phyloP scores from a whole-genome alignment of 805 yeast species.

The Candida nemodendra region DNA sequence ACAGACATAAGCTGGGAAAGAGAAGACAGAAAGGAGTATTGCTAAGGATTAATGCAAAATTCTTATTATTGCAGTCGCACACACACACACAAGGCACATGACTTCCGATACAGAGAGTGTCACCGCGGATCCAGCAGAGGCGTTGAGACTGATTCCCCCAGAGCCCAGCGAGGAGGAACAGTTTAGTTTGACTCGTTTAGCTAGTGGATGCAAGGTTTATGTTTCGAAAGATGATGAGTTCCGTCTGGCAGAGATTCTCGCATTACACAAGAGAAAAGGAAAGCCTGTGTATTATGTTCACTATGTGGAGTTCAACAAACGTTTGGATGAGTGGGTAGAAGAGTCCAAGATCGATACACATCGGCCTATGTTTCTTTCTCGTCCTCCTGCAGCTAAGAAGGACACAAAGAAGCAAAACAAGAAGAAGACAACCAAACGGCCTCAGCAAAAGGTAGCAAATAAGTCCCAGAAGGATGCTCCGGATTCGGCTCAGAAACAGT shows the following conservation, averaged over 20 bases:
- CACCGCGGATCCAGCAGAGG: slow-evolving; percentile 30
- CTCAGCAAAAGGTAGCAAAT: slow-evolving; percentile 17
- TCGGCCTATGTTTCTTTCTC: slow-evolving; percentile 72
- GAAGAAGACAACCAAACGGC: slow-evolving; percentile 26
- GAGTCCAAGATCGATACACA: slow-evolving; percentile 67
- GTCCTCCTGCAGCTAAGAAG: slow-evolving; percentile 49
- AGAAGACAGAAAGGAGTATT: no score
- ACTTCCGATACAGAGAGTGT: slow-evolving; percentile 30
- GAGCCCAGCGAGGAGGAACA: slow-evolving; percentile 27
- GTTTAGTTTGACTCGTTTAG: slow-evolving; percentile 46
- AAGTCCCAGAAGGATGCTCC: slow-evolving; percentile 26
- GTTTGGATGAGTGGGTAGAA: slow-evolving; percentile 93
- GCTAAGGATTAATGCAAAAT: no score
- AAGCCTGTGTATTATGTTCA: slow-evolving; percentile 86
- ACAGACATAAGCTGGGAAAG: no score
- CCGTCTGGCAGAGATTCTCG: slow-evolving; percentile 82
- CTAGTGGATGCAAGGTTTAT: slow-evolving; percentile 78
- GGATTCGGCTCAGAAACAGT: slow-evolving; percentile 13
- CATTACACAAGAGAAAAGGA: slow-evolving; percentile 71
- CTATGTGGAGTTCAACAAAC: slow-evolving; percentile 90
- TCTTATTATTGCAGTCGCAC: no score
- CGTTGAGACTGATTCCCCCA: slow-evolving; percentile 31
- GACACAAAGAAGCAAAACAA: slow-evolving; percentile 39
- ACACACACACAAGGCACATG: slow-evolving; percentile 21
- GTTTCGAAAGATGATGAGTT: slow-evolving; percentile 78